These are phyloP conservation scores for Amaranthus palmeri DNA, from an alignment of 148 eudicot species.

Conservation along the genomic window DNA sequence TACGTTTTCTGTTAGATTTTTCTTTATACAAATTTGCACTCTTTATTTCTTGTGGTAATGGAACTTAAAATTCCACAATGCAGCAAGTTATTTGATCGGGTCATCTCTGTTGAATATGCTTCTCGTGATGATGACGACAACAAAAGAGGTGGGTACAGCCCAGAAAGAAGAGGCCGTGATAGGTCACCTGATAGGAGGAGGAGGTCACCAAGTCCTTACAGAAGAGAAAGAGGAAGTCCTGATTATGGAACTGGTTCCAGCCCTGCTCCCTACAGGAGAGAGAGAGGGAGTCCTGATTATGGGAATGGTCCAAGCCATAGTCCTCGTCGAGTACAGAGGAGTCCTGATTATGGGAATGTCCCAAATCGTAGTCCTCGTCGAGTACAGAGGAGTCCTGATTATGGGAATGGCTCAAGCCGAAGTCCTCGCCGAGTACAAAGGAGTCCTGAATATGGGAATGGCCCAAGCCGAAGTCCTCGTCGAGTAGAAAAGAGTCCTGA, in stretches of 20 bases:
- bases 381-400: constrained; percentile 45
- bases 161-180: constrained; percentile 56
- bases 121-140: constrained; percentile 63
- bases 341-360: constrained; percentile 55
- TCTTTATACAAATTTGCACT: background rate
- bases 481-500: constrained; percentile 42
- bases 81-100: constrained; percentile 80
- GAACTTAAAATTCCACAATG: constrained; percentile 3
- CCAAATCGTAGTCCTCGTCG: constrained; percentile 47
- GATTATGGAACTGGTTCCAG: constrained; percentile 51
- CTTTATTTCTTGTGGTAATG: background rate
- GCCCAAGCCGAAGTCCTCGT: constrained; percentile 43
- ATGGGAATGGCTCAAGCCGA: constrained; percentile 37
- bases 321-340: constrained; percentile 51
- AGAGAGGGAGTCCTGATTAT: constrained; percentile 64
- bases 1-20: background rate
- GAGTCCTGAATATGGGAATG: constrained; percentile 55
- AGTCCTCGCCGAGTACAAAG: constrained; percentile 48
- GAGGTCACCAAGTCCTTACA: constrained; percentile 48
- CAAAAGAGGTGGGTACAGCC: constrained; percentile 53
- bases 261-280: constrained; percentile 44
- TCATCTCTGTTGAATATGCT: constrained; percentile 83
- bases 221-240: constrained; percentile 55
- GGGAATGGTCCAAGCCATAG: constrained; percentile 39
- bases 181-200: constrained; percentile 63